A percentile compares a stretch with the other conserved stretches of the same genome.
Evolutionary conservation across 805 yeast species (phyloP).

Genomic region (Wickerhamomyces pijperi): DNA sequence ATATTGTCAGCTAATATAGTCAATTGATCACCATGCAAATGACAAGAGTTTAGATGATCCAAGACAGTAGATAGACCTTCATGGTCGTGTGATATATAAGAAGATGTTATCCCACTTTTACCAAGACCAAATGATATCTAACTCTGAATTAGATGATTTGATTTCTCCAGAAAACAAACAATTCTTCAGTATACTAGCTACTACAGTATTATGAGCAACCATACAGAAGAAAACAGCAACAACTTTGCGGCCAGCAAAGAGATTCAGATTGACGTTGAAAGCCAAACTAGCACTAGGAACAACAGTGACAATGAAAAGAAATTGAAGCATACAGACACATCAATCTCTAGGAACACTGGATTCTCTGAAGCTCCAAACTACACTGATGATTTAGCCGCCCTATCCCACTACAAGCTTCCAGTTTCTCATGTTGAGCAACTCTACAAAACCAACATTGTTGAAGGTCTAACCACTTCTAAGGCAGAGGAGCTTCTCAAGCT

Average conservation of each 20-base stretch:
- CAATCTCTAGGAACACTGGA: not conserved
- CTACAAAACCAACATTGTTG: constrained; percentile 29
- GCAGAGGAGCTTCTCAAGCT: constrained; percentile 21
- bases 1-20: too few species aligned
- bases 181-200: too few species aligned
- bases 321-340: not conserved
- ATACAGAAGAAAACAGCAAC: not conserved
- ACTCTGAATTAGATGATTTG: too few species aligned
- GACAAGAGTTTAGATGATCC: too few species aligned
- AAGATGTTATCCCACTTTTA: too few species aligned
- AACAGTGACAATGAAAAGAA: not conserved
- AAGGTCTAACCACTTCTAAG: constrained; percentile 33
- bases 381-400: not conserved
- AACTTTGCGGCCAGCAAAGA: not conserved
- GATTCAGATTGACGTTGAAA: not conserved
- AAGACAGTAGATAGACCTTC: too few species aligned
- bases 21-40: too few species aligned
- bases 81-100: too few species aligned
- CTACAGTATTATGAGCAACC: not conserved
- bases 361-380: not conserved
- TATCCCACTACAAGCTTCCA: constrained; percentile 15
- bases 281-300: not conserved
- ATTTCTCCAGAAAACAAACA: too few species aligned
- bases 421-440: constrained; percentile 25
- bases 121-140: too few species aligned